Evolutionary conservation across 1,284 basidiomycete species (phyloP).

Genomic region (Cutaneotrichosporon daszewskae): DNA sequence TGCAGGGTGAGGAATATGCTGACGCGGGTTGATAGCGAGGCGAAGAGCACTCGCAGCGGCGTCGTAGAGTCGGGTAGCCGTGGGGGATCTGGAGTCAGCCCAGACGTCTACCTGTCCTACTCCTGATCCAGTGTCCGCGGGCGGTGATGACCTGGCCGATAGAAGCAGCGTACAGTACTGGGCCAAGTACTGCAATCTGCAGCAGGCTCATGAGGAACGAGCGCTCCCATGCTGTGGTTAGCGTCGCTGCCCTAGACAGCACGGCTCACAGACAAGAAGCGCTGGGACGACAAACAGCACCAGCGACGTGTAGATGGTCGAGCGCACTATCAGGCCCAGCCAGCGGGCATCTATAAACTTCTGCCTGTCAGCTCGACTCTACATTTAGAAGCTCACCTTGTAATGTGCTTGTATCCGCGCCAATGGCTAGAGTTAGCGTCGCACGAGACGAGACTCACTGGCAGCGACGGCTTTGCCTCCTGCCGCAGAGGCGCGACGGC

Average conservation of each 20-base stretch:
- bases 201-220: constrained; percentile 6
- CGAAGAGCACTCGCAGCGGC: constrained; percentile 12
- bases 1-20: constrained; percentile 23
- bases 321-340: constrained; percentile 15
- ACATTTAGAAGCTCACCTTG: not conserved
- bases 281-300: constrained; percentile 18
- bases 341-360: constrained; percentile 31
- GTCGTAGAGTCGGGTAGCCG: constrained; percentile 9
- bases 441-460: not conserved
- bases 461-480: not conserved
- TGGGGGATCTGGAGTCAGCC: constrained; percentile 17
- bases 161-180: too few relatives aligned
- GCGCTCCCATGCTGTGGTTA: constrained; percentile 11
- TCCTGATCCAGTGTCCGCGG: too few relatives aligned
- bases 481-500: not conserved
- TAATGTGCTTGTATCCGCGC: constrained; percentile 34
- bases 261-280: constrained; percentile 6
- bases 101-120: too few relatives aligned
- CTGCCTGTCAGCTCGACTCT: constrained; percentile 15
- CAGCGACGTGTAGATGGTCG: constrained; percentile 7
- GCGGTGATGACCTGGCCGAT: too few relatives aligned
- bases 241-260: not conserved
- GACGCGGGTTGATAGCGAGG: constrained; percentile 17
- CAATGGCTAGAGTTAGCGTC: constrained; percentile 11
- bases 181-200: too few relatives aligned